These are phyloP conservation scores for Globisporangium rhizosaccharum DNA, from an alignment of 352 stramenopile genomes.

Conservation along the genomic window DNA sequence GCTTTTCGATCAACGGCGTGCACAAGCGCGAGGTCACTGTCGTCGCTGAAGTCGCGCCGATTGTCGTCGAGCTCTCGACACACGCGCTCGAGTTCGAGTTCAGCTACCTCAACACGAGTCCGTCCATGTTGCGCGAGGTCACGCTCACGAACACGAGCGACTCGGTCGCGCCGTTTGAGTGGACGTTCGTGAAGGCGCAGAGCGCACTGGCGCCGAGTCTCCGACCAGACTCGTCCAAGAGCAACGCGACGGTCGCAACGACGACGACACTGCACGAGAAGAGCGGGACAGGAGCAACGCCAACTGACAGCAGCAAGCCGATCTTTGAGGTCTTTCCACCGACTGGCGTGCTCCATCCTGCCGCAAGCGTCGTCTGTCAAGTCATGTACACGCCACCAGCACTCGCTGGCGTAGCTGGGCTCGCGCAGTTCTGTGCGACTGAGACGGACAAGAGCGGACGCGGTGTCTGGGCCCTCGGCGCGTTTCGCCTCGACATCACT, in stretches of 20 bases:
- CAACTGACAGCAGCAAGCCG: not conserved
- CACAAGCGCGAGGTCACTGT: conserved; percentile 83
- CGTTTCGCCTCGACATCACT: conserved; percentile 48
- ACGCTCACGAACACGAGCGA: conserved; percentile 89
- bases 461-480: conserved; percentile 27
- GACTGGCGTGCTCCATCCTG: conserved; percentile 31
- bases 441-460: not conserved
- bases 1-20: conserved; percentile 81
- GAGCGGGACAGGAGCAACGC: not conserved
- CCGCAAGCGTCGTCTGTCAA: conserved; percentile 32
- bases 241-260: conserved; percentile 29
- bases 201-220: not conserved
- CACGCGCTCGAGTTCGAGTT: conserved; percentile 78
- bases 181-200: conserved; percentile 32
- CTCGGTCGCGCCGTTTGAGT: conserved; percentile 80
- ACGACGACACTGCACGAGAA: conserved; percentile 17
- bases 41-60: conserved; percentile 86
- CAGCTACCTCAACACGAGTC: conserved; percentile 37
- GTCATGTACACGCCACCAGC: conserved; percentile 49
- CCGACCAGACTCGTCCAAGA: conserved; percentile 58
- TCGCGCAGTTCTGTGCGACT: not conserved
- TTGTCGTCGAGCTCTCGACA: conserved; percentile 68
- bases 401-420: not conserved
- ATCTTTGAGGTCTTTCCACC: conserved; percentile 52
- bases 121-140: conserved; percentile 53